A percentile compares a stretch with the other conserved stretches of the same genome.
These are phyloP conservation scores for Agastache rugosa DNA, from an alignment of 257 asterid genomes.

Conservation along the genomic window DNA sequence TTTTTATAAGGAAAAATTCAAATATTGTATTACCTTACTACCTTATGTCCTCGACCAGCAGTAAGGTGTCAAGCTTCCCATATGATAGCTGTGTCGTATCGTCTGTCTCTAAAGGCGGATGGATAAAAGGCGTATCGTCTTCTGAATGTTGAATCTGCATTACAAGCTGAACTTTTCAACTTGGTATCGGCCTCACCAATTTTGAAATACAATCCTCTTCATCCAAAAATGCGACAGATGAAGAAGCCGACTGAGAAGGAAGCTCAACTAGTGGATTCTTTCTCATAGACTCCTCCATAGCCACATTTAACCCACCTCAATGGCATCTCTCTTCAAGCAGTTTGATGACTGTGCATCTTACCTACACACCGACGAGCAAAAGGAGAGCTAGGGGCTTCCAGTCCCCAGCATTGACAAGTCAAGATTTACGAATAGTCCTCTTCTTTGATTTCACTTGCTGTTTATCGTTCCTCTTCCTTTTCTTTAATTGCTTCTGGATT, in stretches of 20 bases:
- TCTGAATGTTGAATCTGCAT: too few relatives aligned
- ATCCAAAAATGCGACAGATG: neutral
- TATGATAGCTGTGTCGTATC: too few relatives aligned
- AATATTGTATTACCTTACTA: too few relatives aligned
- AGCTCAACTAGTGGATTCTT: neutral
- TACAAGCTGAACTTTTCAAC: too few relatives aligned
- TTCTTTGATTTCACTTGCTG: conserved; percentile 57
- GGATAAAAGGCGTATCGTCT: too few relatives aligned
- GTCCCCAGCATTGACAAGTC: conserved; percentile 25
- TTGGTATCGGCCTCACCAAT: too few relatives aligned
- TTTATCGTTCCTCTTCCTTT: conserved; percentile 61
- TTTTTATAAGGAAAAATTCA: too few relatives aligned
- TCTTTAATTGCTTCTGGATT: conserved; percentile 69
- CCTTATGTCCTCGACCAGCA: too few relatives aligned
- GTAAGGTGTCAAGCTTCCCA: too few relatives aligned
- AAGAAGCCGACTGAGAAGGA: neutral
- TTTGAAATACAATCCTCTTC: neutral
- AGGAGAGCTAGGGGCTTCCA: neutral
- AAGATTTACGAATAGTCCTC: conserved; percentile 51
- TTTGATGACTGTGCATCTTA: neutral
- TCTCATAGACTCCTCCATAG: neutral
- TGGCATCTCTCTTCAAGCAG: neutral
- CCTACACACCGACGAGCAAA: neutral
- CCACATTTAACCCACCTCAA: neutral
- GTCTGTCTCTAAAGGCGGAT: too few relatives aligned